Conservation (phyloP, 1,139 yeast species). For the Geotrichum siamense region DNA sequence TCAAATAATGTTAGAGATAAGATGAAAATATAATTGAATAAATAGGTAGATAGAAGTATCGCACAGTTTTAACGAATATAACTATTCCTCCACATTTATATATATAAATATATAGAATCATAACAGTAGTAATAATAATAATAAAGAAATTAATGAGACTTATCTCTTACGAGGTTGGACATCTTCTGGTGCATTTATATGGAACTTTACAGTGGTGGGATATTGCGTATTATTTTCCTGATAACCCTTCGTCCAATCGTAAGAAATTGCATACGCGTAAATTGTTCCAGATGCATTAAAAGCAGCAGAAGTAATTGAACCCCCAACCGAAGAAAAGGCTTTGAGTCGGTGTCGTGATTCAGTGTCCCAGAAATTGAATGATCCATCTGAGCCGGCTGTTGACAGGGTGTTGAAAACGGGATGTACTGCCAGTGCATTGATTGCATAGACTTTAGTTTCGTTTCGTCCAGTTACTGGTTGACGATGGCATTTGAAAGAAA, state of each 20-base stretch:
- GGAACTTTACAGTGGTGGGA: constrained; percentile 72
- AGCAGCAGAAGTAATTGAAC: constrained; percentile 67
- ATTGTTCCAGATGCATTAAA: constrained; percentile 80
- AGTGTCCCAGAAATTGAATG: constrained; percentile 94
- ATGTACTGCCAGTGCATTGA: constrained; percentile 78
- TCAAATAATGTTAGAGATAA: too few species aligned
- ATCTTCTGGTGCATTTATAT: constrained; percentile 80
- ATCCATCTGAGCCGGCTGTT: constrained; percentile 94
- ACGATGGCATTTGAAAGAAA: constrained; percentile 93
- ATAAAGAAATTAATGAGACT: too few species aligned
- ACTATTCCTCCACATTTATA: too few species aligned
- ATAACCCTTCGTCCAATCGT: constrained; percentile 82
- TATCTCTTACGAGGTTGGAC: constrained; percentile 57
- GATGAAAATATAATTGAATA: too few species aligned
- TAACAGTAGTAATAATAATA: too few species aligned
- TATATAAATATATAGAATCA: too few species aligned
- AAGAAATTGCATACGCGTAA: constrained; percentile 86
- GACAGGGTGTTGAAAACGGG: constrained; percentile 86
- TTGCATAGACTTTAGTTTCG: constrained; percentile 56
- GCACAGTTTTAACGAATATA: too few species aligned
- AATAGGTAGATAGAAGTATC: too few species aligned
- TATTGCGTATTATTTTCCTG: constrained; percentile 59
- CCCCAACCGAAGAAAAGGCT: constrained; percentile 66
- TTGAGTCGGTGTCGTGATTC: constrained; percentile 84
- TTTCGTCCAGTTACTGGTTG: constrained; percentile 38